Percentiles rank a stretch among this genome's conserved stretches.
Evolutionary conservation across 768 basidiomycete species (phyloP).

Genomic region (Podaxis sp.): DNA sequence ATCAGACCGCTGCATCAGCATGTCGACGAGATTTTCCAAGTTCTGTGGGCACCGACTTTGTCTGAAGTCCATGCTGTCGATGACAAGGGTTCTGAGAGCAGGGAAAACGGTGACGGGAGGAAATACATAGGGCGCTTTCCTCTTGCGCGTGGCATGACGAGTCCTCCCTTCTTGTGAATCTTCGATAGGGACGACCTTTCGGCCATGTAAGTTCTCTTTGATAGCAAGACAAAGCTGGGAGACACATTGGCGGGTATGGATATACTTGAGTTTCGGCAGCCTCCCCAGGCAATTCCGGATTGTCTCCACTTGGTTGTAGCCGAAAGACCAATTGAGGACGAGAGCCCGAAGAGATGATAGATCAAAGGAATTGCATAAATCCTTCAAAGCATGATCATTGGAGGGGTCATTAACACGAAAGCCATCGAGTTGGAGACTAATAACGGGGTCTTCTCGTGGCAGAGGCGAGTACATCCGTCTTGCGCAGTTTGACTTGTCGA

Average conservation of each 20-base stretch:
- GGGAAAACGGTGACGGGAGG: slow-evolving; percentile 8
- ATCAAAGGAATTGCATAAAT: slow-evolving; percentile 1
- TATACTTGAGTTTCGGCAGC: not conserved
- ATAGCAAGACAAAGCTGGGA: not conserved
- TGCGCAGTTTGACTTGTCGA: not conserved
- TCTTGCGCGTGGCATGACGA: not conserved
- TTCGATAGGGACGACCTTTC: not conserved
- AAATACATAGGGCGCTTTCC: not conserved
- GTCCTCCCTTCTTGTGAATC: not conserved
- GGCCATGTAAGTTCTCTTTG: not conserved
- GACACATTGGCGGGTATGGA: not conserved
- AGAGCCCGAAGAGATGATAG: not conserved
- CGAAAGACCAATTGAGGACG: not conserved
- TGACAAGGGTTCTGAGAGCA: slow-evolving; percentile 2
- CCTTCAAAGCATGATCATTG: not conserved
- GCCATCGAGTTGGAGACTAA: not conserved
- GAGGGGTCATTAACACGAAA: no score
- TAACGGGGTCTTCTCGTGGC: not conserved
- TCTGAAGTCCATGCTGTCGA: not conserved
- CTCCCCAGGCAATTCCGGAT: slow-evolving; percentile 2
- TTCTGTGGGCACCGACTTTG: not conserved
- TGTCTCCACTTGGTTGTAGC: not conserved
- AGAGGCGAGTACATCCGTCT: not conserved
- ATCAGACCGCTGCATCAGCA: slow-evolving; percentile 7
- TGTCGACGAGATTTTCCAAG: not conserved